phyloP scores from a whole-genome alignment of 257 asterid genomes.

The Schizonepeta tenuifolia region DNA sequence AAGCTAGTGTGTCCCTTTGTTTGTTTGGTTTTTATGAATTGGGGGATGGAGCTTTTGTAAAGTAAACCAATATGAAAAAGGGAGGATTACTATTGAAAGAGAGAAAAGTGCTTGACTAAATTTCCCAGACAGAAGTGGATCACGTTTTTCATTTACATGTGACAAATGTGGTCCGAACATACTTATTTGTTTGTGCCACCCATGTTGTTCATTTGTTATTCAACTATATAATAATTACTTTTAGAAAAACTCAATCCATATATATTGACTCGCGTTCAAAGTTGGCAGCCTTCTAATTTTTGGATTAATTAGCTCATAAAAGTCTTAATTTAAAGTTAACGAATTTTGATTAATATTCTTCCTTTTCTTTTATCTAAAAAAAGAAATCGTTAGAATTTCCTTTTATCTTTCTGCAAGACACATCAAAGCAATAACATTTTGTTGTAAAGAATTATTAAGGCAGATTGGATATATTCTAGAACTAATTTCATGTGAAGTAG shows the following conservation, averaged over 20 bases:
- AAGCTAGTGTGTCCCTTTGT: too few relatives aligned
- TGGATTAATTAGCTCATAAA: neutral
- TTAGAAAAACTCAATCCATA: neutral
- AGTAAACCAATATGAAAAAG: conserved; percentile 21
- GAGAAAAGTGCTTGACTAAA: conserved; percentile 17
- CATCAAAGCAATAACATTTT: neutral
- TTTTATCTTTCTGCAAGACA: neutral
- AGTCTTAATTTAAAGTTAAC: conserved; percentile 8
- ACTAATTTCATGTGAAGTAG: too few relatives aligned
- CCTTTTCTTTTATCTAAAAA: neutral
- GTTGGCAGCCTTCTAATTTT: neutral
- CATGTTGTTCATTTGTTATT: conserved; percentile 29
- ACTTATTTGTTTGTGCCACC: conserved; percentile 28
- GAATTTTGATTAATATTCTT: conserved; percentile 1
- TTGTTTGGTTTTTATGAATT: neutral
- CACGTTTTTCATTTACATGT: conserved; percentile 20
- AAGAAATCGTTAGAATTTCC: neutral
- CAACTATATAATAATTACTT: conserved; percentile 5
- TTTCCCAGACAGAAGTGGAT: neutral
- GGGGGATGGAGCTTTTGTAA: neutral
- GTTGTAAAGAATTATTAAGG: neutral
- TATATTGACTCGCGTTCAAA: neutral
- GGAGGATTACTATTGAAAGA: conserved; percentile 1
- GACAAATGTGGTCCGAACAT: conserved; percentile 31
- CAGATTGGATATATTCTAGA: neutral